These are phyloP conservation scores for Calonectria henricotiae DNA, from an alignment of 2,329 filamentous ascomycete species.

Conservation along the genomic window DNA sequence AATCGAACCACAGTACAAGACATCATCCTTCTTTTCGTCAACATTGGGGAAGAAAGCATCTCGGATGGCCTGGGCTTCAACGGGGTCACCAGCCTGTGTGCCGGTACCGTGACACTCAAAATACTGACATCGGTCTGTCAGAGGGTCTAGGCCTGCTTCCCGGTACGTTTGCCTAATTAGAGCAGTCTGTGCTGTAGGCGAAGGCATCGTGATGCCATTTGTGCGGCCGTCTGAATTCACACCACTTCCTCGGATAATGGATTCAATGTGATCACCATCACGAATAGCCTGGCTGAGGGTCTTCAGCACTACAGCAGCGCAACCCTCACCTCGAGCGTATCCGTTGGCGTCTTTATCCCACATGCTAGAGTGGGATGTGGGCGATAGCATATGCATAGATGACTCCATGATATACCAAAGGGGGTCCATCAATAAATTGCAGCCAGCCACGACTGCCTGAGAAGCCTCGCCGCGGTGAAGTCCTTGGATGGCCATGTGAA, in stretches of 20 bases:
- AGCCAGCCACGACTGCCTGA: conserved; percentile 36
- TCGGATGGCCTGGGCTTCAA: conserved; percentile 65
- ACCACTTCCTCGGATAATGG: conserved; percentile 46
- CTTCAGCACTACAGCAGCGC: not conserved
- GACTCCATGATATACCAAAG: conserved; percentile 30
- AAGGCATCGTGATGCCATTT: conserved; percentile 57
- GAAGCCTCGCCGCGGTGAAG: conserved; percentile 31
- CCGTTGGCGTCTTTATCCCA: conserved; percentile 14
- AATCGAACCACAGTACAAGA: conserved; percentile 47
- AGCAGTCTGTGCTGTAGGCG: conserved; percentile 58
- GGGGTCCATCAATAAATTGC: conserved; percentile 40
- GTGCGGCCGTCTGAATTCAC: conserved; percentile 46
- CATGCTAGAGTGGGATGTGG: not conserved
- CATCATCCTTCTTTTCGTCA: not conserved
- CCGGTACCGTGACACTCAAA: conserved; percentile 61
- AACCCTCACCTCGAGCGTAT: conserved; percentile 13
- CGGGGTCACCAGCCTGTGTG: conserved; percentile 63
- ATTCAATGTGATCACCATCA: conserved; percentile 49
- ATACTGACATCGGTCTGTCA: conserved; percentile 58
- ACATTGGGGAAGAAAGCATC: conserved; percentile 57
- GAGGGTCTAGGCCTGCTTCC: conserved; percentile 56
- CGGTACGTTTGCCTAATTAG: conserved; percentile 60
- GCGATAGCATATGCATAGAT: conserved; percentile 3
- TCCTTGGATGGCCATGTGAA: conserved; percentile 50
- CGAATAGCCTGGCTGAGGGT: conserved; percentile 55